Percentiles rank a stretch among this genome's conserved stretches.
Evolutionary conservation across 768 basidiomycete species (phyloP).

Genomic region (Amanita polypyramis): DNA sequence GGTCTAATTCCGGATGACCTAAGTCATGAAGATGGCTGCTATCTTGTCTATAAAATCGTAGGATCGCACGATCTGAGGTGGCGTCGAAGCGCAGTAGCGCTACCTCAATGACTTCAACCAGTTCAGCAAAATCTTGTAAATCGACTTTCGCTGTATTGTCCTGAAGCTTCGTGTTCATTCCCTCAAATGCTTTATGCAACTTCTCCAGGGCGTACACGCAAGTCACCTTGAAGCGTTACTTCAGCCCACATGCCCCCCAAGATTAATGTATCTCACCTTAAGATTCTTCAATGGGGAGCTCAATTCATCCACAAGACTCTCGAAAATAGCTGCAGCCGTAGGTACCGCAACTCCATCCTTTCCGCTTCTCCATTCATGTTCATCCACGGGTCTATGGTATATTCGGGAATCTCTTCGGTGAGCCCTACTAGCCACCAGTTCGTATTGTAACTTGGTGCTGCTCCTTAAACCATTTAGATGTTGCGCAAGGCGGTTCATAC

Average conservation of each 20-base stretch:
- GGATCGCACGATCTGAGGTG: constrained; percentile 75
- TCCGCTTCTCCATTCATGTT: neutral
- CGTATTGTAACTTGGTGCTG: constrained; percentile 76
- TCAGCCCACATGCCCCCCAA: neutral
- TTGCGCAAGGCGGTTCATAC: constrained; percentile 84
- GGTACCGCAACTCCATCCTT: constrained; percentile 12
- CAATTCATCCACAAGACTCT: constrained; percentile 69
- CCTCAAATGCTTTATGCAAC: neutral
- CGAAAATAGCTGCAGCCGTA: constrained; percentile 66
- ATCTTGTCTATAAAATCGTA: constrained; percentile 59
- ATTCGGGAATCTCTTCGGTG: neutral
- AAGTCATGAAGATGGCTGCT: constrained; percentile 5
- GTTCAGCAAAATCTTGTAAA: constrained; percentile 51
- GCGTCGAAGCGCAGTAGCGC: constrained; percentile 69
- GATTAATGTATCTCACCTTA: constrained; percentile 37
- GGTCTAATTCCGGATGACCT: neutral
- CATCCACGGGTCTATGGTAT: neutral
- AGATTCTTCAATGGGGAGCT: constrained; percentile 68
- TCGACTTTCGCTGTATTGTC: constrained; percentile 20
- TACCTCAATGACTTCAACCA: constrained; percentile 56
- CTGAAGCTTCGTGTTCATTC: neutral
- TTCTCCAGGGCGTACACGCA: neutral
- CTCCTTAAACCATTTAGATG: constrained; percentile 86
- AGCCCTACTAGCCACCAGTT: constrained; percentile 49
- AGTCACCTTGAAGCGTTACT: neutral